These are phyloP conservation scores for Zygosaccharomyces siamensis DNA, from an alignment of 805 yeast genomes.

Conservation along the genomic window DNA sequence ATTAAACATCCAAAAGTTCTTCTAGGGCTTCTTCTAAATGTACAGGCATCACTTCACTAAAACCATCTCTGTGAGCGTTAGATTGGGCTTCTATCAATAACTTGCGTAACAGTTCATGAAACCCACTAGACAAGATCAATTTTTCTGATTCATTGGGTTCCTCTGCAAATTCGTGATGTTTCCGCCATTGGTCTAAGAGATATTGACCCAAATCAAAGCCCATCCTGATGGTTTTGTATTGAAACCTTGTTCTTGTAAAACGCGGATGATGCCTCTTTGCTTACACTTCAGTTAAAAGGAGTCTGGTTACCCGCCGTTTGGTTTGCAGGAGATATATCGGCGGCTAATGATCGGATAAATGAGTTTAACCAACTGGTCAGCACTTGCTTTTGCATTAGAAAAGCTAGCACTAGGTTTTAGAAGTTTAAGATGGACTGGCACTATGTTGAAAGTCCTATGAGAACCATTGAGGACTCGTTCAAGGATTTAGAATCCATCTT, in stretches of 20 bases:
- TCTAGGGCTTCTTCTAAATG: constrained; percentile 40
- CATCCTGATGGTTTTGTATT: neutral
- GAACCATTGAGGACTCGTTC: constrained; percentile 21
- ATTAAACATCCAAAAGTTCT: constrained; percentile 8
- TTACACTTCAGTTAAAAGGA: neutral
- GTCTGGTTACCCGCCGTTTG: constrained; percentile 1
- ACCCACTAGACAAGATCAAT: constrained; percentile 15
- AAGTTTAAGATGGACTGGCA: neutral
- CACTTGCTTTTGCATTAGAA: neutral
- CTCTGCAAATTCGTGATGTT: constrained; percentile 4
- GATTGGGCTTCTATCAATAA: constrained; percentile 39
- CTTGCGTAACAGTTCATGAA: constrained; percentile 14
- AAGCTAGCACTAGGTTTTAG: neutral
- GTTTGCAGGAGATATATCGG: constrained; percentile 4
- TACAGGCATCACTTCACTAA: constrained; percentile 40
- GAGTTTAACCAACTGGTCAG: neutral
- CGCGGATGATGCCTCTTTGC: neutral
- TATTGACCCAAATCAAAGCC: constrained; percentile 5
- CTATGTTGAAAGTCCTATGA: constrained; percentile 1
- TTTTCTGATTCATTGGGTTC: constrained; percentile 14
- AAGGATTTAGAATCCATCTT: constrained; percentile 15
- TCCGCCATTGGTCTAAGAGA: constrained; percentile 9
- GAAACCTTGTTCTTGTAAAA: constrained; percentile 3
- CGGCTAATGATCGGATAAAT: constrained; percentile 6
- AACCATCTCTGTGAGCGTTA: constrained; percentile 38